Base-by-base conservation (phyloP, 345 rosid genomes). In the Populus tremula region DNA sequence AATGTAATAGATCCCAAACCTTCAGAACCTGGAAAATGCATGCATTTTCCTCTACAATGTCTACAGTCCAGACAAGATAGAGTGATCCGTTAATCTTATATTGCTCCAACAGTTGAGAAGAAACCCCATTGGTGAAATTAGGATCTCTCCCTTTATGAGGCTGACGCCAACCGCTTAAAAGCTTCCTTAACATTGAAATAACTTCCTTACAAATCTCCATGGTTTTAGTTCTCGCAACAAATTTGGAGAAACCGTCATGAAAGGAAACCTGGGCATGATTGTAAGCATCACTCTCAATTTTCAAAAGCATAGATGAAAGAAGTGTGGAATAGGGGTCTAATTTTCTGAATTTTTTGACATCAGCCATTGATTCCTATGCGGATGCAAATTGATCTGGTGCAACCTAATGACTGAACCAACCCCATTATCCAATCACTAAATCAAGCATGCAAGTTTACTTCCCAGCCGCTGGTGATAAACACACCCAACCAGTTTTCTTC, bases 81-180 rank as follows among this genome's bases (percentile, higher is more conserved):
- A 47, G 50, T 4, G 50, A 47, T 47, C 64, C 65, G 38, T 84
- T 88, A 47, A 69, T 84, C 78, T 84, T 86, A 4, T 76, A 86
- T 62, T 82, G 78, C 74, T 88, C 87, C 62, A 87, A 47, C 50
- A 47, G 9, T 3, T 35, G 20, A 12, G 5, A 77, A 38, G 77
- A 75, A 29, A 88, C 85, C 36, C 61, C 80, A 67, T 84, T 85
- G n/a, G 45, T 8, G 21, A 74, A 14, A 47, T 85, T 84, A 36
- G 79, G 71, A 21, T 83, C 77, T 27, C 69, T 72, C 59, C 54
- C 81, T 2, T 88, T 31, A 13, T 65, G 36, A 65, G 29, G 5
- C 33, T 65, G 90, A 38, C 88, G 80, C 90, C 88, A 84, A 49
- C 92, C 92, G 11, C 78, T 54, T 2, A 89, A 75, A 47, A 89